Percentiles rank a stretch among this genome's conserved stretches.
phyloP scores from a whole-genome alignment of 371 early-diverging fungal genomes.

The Actinomortierella ambigua region DNA sequence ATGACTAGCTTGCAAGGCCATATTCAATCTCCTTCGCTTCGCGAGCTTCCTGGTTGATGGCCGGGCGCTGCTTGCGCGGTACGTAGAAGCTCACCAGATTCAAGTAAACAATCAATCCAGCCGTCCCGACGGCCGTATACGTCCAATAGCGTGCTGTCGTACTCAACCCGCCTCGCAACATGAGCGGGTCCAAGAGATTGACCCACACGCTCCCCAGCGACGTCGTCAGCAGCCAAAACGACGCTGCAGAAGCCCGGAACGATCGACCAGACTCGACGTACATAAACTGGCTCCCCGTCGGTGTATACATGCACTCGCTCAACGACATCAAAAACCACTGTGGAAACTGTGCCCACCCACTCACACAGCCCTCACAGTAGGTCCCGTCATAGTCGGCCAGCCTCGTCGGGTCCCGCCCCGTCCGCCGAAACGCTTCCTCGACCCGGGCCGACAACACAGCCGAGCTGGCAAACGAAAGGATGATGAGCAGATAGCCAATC shows the following conservation, averaged over 20 bases:
- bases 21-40: slow-evolving; percentile 33
- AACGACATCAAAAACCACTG: slow-evolving; percentile 62
- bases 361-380: slow-evolving; percentile 22
- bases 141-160: slow-evolving; percentile 26
- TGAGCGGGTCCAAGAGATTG: slow-evolving; percentile 30
- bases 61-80: slow-evolving; percentile 34
- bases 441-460: no score
- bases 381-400: background rate
- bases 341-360: slow-evolving; percentile 52
- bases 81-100: slow-evolving; percentile 20
- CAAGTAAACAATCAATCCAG: slow-evolving; percentile 30
- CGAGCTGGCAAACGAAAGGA: no score
- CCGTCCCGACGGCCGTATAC: slow-evolving; percentile 35
- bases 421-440: no score
- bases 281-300: slow-evolving; percentile 62
- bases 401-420: no score
- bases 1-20: slow-evolving; percentile 11
- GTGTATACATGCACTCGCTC: slow-evolving; percentile 62
- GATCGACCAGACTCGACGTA: slow-evolving; percentile 56
- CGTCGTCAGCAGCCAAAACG: slow-evolving; percentile 54
- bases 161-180: slow-evolving; percentile 5
- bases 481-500: no score
- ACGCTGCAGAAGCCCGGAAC: slow-evolving; percentile 51
- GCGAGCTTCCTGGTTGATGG: slow-evolving; percentile 41
- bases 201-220: slow-evolving; percentile 46